These are phyloP conservation scores for Boletus reticulatus DNA, from an alignment of 768 basidiomycete species.

Conservation along the genomic window DNA sequence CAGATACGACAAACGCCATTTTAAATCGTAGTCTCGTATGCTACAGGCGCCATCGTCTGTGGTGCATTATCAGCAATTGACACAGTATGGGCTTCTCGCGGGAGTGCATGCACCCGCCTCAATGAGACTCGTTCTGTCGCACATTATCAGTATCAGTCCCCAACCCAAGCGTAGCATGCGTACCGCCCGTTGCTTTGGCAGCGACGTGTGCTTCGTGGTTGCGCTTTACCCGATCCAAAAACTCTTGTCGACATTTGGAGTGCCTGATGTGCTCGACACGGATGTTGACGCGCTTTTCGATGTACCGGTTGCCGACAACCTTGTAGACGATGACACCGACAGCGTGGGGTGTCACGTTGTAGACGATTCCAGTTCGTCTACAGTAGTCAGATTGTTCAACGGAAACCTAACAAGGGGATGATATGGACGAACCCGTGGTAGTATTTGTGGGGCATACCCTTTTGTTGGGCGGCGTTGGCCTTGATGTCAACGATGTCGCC, in stretches of 20 bases:
- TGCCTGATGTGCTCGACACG: constrained; percentile 94
- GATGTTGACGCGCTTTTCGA: constrained; percentile 99
- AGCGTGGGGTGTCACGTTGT: constrained; percentile 94
- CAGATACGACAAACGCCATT: constrained; percentile 13
- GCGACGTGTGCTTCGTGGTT: constrained; percentile 82
- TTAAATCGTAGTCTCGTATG: constrained; percentile 97
- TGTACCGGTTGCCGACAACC: constrained; percentile 97
- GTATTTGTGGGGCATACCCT: constrained; percentile 99
- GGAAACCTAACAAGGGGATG: neutral
- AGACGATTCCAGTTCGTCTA: constrained; percentile 96
- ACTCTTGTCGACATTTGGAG: constrained; percentile 97
- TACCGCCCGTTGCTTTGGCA: constrained; percentile 87
- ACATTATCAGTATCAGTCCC: neutral
- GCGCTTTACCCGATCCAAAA: constrained; percentile 91
- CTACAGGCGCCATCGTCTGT: constrained; percentile 89
- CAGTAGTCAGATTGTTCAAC: neutral
- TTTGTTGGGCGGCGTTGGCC: constrained; percentile 98
- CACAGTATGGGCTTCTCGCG: constrained; percentile 77
- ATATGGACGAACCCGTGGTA: constrained; percentile 80
- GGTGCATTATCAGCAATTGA: constrained; percentile 73
- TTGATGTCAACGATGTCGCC: constrained; percentile 99
- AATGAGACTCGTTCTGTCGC: constrained; percentile 70
- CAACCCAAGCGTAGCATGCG: constrained; percentile 30
- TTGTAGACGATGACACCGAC: constrained; percentile 99
- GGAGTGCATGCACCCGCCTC: constrained; percentile 82